A percentile compares a stretch with the other conserved stretches of the same genome.
Evolutionary conservation across 2,329 filamentous ascomycete genomes (phyloP).

Genomic region (Colletotrichum agaves): DNA sequence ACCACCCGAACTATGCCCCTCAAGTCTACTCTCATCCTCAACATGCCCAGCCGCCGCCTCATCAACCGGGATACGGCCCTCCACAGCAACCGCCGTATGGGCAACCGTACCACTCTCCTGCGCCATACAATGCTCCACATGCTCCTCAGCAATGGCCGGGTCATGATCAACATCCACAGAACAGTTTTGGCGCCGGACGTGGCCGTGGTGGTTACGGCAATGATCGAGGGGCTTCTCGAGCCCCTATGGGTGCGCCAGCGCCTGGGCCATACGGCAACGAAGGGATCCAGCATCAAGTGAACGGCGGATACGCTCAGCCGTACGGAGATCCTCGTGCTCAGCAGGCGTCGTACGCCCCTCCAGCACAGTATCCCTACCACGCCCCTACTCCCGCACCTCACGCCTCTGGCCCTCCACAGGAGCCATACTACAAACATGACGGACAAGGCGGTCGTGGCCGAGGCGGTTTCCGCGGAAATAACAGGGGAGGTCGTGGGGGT

Average conservation of each 20-base stretch:
- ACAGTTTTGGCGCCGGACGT: slow-evolving; percentile 51
- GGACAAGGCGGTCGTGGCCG: slow-evolving; percentile 46
- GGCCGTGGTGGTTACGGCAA: slow-evolving; percentile 56
- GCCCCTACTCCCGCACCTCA: slow-evolving; percentile 52
- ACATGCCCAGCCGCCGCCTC: slow-evolving; percentile 44
- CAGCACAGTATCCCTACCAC: slow-evolving; percentile 49
- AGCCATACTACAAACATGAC: slow-evolving; percentile 45
- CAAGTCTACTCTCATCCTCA: slow-evolving; percentile 60
- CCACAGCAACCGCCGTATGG: slow-evolving; percentile 51
- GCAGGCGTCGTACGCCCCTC: slow-evolving; percentile 43
- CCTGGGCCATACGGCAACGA: slow-evolving; percentile 47
- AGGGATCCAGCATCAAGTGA: slow-evolving; percentile 46
- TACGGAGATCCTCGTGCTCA: slow-evolving; percentile 54
- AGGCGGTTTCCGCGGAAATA: slow-evolving; percentile 37
- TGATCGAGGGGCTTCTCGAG: slow-evolving; percentile 55
- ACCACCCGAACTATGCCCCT: slow-evolving; percentile 69
- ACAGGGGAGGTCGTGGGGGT: slow-evolving; percentile 47
- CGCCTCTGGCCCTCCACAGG: slow-evolving; percentile 46
- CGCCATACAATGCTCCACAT: slow-evolving; percentile 45
- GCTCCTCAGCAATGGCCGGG: slow-evolving; percentile 49
- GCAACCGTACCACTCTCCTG: slow-evolving; percentile 50
- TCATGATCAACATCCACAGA: slow-evolving; percentile 47
- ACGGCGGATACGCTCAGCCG: slow-evolving; percentile 51
- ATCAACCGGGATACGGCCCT: slow-evolving; percentile 56
- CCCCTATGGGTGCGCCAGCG: slow-evolving; percentile 47